Base-by-base conservation (phyloP, 208 protist genomes). In the Histomonas meleagridis region DNA sequence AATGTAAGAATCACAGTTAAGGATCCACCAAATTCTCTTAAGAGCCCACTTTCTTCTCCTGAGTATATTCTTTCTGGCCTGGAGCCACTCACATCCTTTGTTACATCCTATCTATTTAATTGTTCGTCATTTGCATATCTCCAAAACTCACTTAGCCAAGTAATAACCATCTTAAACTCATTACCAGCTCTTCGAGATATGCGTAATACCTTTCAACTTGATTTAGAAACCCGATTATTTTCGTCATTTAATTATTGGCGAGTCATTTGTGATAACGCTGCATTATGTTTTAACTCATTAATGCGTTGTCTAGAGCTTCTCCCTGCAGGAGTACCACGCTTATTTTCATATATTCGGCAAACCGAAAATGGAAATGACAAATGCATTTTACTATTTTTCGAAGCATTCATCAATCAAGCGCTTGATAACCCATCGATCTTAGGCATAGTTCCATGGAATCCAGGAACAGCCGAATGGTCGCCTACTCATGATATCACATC, bases 21-120 rank as follows among this genome's bases (percentile, higher is more conserved):
- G n/a, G 49, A 79, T 28, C 46, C 9, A n/a, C 40, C 32, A n/a
- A 23, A 32, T n/a, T n/a, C 26, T 1, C 10, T 21, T 48, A 35
- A 35, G 14, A 32, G 2, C 0, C 40, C 70, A 49, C 23, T 79
- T 10, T 28, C 40, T 32, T 49, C 32, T n/a, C 40, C 32, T 32
- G 23, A 18, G 49, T 32, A 7, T 10, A 35, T 79, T 32, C 23
- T 79, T 21, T 18, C 46, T 21, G 40, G 5, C n/a, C 49, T 79
- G 49, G 70, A 79, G 40, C 70, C 70, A 48, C 40, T 79, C 40
- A 40, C 70, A n/a, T 79, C 70, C 28, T 79, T 79, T 51, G 70
- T 79, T 9, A 79, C 70, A n/a, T 79, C 70, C 46, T 79, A 79
- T 79, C 23, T 79, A 28, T 79, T 79, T 51, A 79, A 79, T 43